Evolutionary conservation across 2,329 filamentous ascomycete species (phyloP).

Genomic region (Verticillium longisporum): DNA sequence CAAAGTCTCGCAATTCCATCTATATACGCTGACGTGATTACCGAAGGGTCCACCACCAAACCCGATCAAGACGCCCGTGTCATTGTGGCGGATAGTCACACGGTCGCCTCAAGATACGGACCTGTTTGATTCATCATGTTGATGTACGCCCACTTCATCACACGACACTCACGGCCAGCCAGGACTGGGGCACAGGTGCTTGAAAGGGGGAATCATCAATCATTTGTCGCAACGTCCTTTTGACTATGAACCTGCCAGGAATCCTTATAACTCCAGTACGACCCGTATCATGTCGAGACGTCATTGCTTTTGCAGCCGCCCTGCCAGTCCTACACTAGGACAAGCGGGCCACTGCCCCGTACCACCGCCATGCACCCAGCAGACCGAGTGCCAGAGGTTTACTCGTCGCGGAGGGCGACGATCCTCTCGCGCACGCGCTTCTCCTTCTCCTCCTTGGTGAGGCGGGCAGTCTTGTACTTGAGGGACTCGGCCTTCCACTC

Average conservation of each 20-base stretch:
- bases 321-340: background rate
- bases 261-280: background rate
- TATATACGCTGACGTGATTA: background rate
- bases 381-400: slow-evolving; percentile 13
- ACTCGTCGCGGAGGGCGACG: slow-evolving; percentile 62
- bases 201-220: background rate
- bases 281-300: slow-evolving; percentile 1
- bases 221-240: background rate
- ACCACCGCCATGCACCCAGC: background rate
- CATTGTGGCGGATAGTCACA: background rate
- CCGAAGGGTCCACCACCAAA: background rate
- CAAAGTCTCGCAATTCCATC: background rate
- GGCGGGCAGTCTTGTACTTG: slow-evolving; percentile 77
- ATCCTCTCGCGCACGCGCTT: slow-evolving; percentile 87
- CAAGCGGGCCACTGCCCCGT: background rate
- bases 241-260: slow-evolving; percentile 1
- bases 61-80: background rate
- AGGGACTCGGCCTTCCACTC: slow-evolving; percentile 93
- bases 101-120: background rate
- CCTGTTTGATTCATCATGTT: no score
- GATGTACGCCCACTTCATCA: background rate
- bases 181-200: background rate
- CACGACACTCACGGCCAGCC: background rate
- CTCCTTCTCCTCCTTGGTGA: slow-evolving; percentile 76
- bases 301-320: background rate